Conservation (phyloP, 2,329 filamentous ascomycete species). For the Lachnellula subtilissima region DNA sequence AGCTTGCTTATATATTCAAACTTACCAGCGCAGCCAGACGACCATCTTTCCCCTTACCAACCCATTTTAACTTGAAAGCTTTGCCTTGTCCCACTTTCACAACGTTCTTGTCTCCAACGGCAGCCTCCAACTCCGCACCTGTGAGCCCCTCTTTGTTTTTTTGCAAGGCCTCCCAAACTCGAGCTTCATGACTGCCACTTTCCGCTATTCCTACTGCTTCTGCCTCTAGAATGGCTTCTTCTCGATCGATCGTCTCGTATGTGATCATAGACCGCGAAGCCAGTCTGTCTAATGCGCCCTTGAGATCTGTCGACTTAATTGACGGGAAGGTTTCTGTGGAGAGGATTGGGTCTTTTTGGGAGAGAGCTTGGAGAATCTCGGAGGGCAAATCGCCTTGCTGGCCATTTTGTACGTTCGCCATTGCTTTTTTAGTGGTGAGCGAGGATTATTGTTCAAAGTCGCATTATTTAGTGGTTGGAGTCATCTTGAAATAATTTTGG, state of each 20-base stretch:
- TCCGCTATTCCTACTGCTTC: slow-evolving; percentile 68
- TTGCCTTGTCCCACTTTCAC: slow-evolving; percentile 88
- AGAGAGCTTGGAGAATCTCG: slow-evolving; percentile 62
- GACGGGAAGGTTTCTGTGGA: slow-evolving; percentile 67
- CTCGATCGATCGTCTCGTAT: slow-evolving; percentile 77
- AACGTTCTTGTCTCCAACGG: slow-evolving; percentile 67
- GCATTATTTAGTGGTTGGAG: slow-evolving; percentile 1
- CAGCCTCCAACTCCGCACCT: slow-evolving; percentile 65
- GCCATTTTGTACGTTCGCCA: slow-evolving; percentile 40
- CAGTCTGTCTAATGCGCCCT: slow-evolving; percentile 83
- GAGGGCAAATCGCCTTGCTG: slow-evolving; percentile 52
- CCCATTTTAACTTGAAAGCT: slow-evolving; percentile 81
- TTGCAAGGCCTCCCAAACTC: slow-evolving; percentile 71
- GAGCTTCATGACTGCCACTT: slow-evolving; percentile 77
- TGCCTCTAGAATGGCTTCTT: slow-evolving; percentile 70
- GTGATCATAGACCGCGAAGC: slow-evolving; percentile 78
- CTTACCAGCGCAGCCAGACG: slow-evolving; percentile 50
- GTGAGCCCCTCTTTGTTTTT: slow-evolving; percentile 74
- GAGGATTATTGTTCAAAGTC: slow-evolving; percentile 2
- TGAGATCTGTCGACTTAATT: slow-evolving; percentile 63
- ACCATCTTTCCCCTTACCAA: slow-evolving; percentile 55
- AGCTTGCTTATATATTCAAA: slow-evolving; percentile 4
- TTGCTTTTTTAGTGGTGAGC: slow-evolving; percentile 21
- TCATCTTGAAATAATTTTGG: slow-evolving; percentile 4
- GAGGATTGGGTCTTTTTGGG: slow-evolving; percentile 58